Percentiles rank a stretch among this genome's conserved stretches.
phyloP scores from a whole-genome alignment of 768 basidiomycete genomes.

The Sutorius australiensis region DNA sequence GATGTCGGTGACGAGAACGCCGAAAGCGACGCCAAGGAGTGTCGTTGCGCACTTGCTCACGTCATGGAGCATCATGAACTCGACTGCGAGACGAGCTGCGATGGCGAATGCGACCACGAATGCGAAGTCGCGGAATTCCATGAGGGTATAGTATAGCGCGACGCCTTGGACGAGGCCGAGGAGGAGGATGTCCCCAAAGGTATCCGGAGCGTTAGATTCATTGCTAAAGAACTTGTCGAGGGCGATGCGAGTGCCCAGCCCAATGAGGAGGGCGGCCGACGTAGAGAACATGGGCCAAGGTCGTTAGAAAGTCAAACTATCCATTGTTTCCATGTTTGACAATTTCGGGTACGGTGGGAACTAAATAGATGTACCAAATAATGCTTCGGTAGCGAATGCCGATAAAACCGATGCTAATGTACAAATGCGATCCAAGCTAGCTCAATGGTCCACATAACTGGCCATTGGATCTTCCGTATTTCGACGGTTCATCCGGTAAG shows the following conservation, averaged over 20 bases:
- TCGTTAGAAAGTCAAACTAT: conserved; percentile 17
- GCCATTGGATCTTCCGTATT: conserved; percentile 89
- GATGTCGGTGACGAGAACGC: conserved; percentile 68
- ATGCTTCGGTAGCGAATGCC: background rate
- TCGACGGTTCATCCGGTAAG: conserved; percentile 76
- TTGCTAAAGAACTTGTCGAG: conserved; percentile 54
- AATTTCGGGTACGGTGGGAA: conserved; percentile 23
- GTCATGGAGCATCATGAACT: conserved; percentile 57
- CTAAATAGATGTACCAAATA: conserved; percentile 7
- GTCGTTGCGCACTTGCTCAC: conserved; percentile 53
- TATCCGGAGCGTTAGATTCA: conserved; percentile 28
- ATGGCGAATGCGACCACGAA: conserved; percentile 57
- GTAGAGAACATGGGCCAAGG: conserved; percentile 44
- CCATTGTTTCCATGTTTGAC: conserved; percentile 17
- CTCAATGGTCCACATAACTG: conserved; percentile 66
- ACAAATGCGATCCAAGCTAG: background rate
- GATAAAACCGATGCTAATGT: background rate
- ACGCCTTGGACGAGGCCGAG: conserved; percentile 74
- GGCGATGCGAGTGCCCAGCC: conserved; percentile 68
- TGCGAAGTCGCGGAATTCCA: conserved; percentile 48
- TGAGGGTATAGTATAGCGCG: conserved; percentile 63
- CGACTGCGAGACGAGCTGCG: conserved; percentile 57
- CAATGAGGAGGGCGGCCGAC: conserved; percentile 67
- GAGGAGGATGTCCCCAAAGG: conserved; percentile 59
- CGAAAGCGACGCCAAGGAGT: conserved; percentile 63